phyloP scores from a whole-genome alignment of 257 asterid genomes.

The Phtheirospermum japonicum region DNA sequence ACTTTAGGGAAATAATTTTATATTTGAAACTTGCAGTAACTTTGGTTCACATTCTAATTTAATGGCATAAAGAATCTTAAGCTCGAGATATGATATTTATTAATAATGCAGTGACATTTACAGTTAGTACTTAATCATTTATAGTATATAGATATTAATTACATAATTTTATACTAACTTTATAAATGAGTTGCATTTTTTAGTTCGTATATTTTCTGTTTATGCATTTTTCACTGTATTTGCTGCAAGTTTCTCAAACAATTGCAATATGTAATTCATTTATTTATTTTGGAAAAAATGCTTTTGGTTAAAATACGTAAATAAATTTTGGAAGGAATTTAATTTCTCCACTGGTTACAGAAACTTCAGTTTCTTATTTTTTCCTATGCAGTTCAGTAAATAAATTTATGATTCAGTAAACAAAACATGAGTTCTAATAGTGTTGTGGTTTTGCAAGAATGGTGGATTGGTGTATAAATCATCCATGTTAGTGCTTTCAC shows the following conservation, averaged over 20 bases:
- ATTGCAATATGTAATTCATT: background rate
- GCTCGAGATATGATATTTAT: too few relatives aligned
- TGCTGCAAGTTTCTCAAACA: background rate
- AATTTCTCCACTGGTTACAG: too few relatives aligned
- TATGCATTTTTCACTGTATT: background rate
- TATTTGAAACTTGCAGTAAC: background rate
- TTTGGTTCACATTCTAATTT: background rate
- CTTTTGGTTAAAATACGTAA: background rate
- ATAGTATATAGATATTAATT: background rate
- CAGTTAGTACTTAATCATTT: background rate
- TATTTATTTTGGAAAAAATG: background rate
- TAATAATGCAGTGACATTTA: too few relatives aligned
- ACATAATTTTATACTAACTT: background rate
- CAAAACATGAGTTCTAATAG: background rate
- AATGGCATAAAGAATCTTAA: background rate
- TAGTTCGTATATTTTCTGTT: background rate
- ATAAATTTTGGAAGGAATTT: background rate
- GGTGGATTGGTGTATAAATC: conserved; percentile 5
- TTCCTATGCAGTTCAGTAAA: too few relatives aligned
- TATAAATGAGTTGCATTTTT: background rate
- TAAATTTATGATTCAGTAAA: too few relatives aligned
- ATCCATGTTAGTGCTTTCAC: background rate
- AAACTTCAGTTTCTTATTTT: too few relatives aligned
- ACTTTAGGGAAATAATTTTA: background rate
- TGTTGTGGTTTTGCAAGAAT: background rate